Percentiles rank a stretch among this genome's conserved stretches.
Evolutionary conservation across 202 grass and related monocot genomes (phyloP).

Genomic region (Elaeis oleifera): DNA sequence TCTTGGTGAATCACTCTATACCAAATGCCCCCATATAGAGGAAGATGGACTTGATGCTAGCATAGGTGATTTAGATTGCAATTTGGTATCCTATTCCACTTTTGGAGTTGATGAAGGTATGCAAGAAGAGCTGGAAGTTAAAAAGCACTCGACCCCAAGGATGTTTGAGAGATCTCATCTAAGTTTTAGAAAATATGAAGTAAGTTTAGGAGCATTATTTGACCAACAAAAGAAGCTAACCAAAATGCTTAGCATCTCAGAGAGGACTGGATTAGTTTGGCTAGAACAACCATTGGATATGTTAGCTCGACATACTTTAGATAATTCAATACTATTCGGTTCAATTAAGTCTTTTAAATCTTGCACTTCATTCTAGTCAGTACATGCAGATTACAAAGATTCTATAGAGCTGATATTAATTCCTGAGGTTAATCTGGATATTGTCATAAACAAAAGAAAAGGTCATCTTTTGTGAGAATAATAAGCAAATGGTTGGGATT

Average conservation of each 20-base stretch:
- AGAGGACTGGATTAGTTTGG: constrained; percentile 88
- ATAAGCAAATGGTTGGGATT: constrained; percentile 96
- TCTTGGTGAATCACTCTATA: too few species aligned
- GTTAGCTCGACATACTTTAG: constrained; percentile 36
- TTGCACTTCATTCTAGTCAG: constrained; percentile 52
- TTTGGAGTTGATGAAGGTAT: constrained; percentile 13
- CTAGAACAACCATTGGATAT: constrained; percentile 71
- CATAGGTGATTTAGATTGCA: constrained; percentile 5
- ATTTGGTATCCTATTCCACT: not conserved
- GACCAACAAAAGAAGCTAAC: constrained; percentile 51
- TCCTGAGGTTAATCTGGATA: constrained; percentile 41
- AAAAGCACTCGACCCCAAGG: constrained; percentile 28
- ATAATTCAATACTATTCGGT: constrained; percentile 27
- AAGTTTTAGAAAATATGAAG: constrained; percentile 39
- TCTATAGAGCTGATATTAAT: constrained; percentile 31
- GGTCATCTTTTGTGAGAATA: constrained; percentile 68
- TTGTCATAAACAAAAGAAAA: constrained; percentile 43
- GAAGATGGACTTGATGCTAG: constrained; percentile 26
- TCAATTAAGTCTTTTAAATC: constrained; percentile 30
- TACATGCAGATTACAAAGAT: constrained; percentile 33
- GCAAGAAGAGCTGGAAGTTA: constrained; percentile 14
- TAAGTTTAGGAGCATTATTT: constrained; percentile 29
- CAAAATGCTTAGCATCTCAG: constrained; percentile 56
- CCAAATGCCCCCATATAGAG: constrained; percentile 18
- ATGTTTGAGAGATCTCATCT: constrained; percentile 35